These are phyloP conservation scores for Candida oleophila DNA, from an alignment of 805 yeast genomes.

Conservation along the genomic window DNA sequence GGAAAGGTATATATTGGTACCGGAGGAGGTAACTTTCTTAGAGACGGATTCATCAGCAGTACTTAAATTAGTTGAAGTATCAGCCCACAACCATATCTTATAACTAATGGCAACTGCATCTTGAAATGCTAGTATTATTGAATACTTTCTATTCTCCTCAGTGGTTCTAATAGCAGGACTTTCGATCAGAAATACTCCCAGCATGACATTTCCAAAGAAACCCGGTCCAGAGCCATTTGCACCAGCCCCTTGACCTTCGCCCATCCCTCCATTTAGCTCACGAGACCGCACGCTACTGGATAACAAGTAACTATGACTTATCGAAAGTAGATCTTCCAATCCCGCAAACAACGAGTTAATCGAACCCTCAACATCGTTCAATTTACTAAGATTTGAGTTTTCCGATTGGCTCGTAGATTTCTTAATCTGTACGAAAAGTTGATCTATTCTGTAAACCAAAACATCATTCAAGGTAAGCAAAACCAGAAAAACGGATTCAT, in stretches of 20 bases:
- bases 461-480: constrained; percentile 54
- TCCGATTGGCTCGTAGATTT: neutral
- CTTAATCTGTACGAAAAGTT: constrained; percentile 25
- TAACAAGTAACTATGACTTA: constrained; percentile 54
- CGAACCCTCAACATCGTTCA: constrained; percentile 35
- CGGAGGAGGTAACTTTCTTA: constrained; percentile 6
- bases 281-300: constrained; percentile 27
- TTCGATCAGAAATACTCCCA: constrained; percentile 77
- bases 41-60: constrained; percentile 4
- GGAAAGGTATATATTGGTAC: constrained; percentile 41
- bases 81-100: constrained; percentile 72
- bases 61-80: constrained; percentile 25
- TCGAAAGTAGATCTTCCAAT: constrained; percentile 61
- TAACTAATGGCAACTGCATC: constrained; percentile 55
- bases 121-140: constrained; percentile 63
- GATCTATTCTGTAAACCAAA: constrained; percentile 39
- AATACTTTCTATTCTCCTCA: constrained; percentile 52
- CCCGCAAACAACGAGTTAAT: constrained; percentile 54
- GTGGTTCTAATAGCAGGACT: constrained; percentile 52
- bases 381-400: constrained; percentile 10
- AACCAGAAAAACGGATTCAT: constrained; percentile 54
- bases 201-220: constrained; percentile 65
- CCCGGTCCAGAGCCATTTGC: constrained; percentile 38
- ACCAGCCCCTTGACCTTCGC: constrained; percentile 1
- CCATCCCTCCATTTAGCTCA: constrained; percentile 11